These are phyloP conservation scores for Blastobotrys robertii DNA, from an alignment of 805 yeast species.

Conservation along the genomic window DNA sequence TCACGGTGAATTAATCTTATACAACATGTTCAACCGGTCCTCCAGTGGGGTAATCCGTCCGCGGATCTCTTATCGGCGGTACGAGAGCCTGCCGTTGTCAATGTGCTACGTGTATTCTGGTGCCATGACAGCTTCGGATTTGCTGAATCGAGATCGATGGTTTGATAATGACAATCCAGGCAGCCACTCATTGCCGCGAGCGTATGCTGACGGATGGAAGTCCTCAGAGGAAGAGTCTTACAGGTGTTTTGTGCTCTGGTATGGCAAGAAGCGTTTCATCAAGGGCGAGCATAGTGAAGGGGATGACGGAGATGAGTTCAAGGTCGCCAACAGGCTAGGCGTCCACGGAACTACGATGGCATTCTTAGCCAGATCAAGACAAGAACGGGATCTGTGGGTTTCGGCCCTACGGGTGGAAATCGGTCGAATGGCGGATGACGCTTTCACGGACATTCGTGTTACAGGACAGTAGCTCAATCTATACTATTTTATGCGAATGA, in stretches of 20 bases:
- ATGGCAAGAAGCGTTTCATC: constrained; percentile 46
- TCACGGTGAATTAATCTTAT: constrained; percentile 61
- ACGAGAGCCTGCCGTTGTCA: constrained; percentile 49
- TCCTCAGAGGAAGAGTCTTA: constrained; percentile 68
- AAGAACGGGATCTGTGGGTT: constrained; percentile 82
- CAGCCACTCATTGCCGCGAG: constrained; percentile 51
- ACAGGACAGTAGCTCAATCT: neutral
- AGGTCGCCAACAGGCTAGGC: constrained; percentile 45
- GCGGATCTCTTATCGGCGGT: constrained; percentile 41
- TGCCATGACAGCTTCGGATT: constrained; percentile 43
- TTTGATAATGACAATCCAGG: constrained; percentile 45
- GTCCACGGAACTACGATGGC: constrained; percentile 58
- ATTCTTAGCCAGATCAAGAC: constrained; percentile 72
- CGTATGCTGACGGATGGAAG: constrained; percentile 76
- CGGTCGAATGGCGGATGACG: constrained; percentile 9
- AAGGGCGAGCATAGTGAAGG: neutral
- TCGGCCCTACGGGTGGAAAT: constrained; percentile 27
- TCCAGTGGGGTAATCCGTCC: constrained; percentile 37
- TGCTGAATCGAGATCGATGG: constrained; percentile 38
- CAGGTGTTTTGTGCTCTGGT: constrained; percentile 79
- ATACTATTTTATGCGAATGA: neutral
- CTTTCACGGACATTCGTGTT: neutral
- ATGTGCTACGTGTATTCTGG: constrained; percentile 76
- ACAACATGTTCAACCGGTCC: constrained; percentile 40
- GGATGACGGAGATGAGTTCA: neutral